Percentiles rank a stretch among this genome's conserved stretches.
These are phyloP conservation scores for Scorias spongiosa DNA, from an alignment of 2,329 filamentous ascomycete species.

Conservation along the genomic window DNA sequence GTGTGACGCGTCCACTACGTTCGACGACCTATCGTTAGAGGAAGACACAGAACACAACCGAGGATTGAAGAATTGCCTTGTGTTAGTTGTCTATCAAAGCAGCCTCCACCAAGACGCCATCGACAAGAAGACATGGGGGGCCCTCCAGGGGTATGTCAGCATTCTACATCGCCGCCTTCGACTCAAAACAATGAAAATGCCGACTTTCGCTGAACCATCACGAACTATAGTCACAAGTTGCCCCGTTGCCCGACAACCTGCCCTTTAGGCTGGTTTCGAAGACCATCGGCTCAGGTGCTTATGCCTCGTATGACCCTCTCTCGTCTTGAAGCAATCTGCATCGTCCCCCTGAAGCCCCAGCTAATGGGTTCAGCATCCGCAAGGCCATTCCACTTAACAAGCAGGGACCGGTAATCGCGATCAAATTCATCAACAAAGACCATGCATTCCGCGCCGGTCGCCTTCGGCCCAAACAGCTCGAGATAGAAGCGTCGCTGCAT, in stretches of 20 bases:
- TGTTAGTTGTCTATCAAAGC: too few species aligned
- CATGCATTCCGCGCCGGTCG: constrained; percentile 83
- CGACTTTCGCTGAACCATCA: too few species aligned
- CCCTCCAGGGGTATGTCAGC: constrained; percentile 1
- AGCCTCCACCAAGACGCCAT: too few species aligned
- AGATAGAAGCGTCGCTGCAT: constrained; percentile 84
- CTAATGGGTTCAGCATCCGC: constrained; percentile 51
- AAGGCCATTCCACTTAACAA: constrained; percentile 67
- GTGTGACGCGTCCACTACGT: neutral
- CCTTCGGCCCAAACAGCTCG: constrained; percentile 75
- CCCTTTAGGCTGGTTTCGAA: constrained; percentile 92
- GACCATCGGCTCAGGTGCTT: constrained; percentile 90
- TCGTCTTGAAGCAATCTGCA: too few species aligned
- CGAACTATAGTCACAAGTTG: constrained; percentile 57
- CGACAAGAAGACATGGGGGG: neutral
- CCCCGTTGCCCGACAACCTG: constrained; percentile 67
- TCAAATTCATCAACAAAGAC: constrained; percentile 97
- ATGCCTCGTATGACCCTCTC: constrained; percentile 61
- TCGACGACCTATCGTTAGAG: too few species aligned
- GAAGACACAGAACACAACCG: too few species aligned
- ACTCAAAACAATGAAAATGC: neutral
- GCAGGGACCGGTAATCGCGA: constrained; percentile 68
- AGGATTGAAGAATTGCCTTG: too few species aligned
- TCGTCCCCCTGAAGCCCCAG: neutral
- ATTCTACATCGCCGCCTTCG: constrained; percentile 1